Base-by-base conservation (phyloP, 371 early-diverging fungal species). In the Lichtheimia hyalospora region DNA sequence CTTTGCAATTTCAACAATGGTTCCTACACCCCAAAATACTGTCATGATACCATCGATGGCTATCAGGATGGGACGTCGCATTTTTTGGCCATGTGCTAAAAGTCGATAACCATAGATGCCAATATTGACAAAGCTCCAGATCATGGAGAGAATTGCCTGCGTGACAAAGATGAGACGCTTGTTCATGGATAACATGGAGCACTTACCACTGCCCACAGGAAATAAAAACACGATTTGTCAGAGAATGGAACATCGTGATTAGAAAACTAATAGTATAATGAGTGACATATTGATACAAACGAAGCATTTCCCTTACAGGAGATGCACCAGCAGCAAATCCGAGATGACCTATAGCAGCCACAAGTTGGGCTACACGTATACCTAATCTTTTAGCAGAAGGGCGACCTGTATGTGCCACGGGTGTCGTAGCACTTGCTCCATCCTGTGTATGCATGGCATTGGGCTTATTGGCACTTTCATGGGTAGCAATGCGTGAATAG, bases 1-100 rank as follows among this genome's bases (percentile, higher is more conserved):
- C 58, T 79, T 75, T 13, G 74, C 69, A 6, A 82, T 70, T 58
- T 83, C 83, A 3, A 84, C 69, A 63, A 84, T 82, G n/a, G 79
- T 62, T 23, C 83, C 83, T 54, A 81, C 73, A 41, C 83, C 71
- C 85, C 83, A 84, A 25, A 77, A 28, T 7, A 81, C 34, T 0
- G 82, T 62, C 73, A 84, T 68, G 7, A 82, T 15, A 21, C 78
- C 58, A 54, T 84, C 85, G 41, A 80, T 68, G 12, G 73, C 61
- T 20, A 77, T 68, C 49, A 83, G 60, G 5, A 82, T 54, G 15
- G 60, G 61, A 1, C 82, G 74, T 41, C 74, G 75, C 69, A 83
- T 70, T 59, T 79, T 83, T 18, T 65, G 44, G 2, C 67, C 62
- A 2, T 66, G 70, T 25, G 68, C 63, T n/a, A 83, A 44, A 15